Evolutionary conservation across 2,329 filamentous ascomycete species (phyloP).

Genomic region (Fusarium camptoceras): DNA sequence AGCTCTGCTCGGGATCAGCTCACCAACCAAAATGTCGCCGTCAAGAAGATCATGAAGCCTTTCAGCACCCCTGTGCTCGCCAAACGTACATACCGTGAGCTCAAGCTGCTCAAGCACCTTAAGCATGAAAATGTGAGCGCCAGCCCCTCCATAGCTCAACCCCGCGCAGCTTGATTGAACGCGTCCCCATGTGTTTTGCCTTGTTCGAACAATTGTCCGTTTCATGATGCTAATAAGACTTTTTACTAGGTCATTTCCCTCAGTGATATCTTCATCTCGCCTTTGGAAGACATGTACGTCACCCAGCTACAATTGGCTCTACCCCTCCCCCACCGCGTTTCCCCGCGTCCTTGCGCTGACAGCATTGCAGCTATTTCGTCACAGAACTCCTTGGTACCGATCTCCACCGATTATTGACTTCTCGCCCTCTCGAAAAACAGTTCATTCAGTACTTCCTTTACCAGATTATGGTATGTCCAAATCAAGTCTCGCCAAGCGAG

Average conservation of each 20-base stretch:
- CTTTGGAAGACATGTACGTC: conserved; percentile 94
- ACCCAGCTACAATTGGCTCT: conserved; percentile 21
- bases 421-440: conserved; percentile 96
- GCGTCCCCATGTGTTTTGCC: conserved; percentile 25
- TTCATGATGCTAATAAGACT: conserved; percentile 21
- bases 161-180: not conserved
- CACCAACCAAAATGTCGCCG: conserved; percentile 94
- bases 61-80: conserved; percentile 99
- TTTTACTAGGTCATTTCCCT: conserved; percentile 85
- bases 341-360: conserved; percentile 32
- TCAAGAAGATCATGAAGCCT: conserved; percentile 99
- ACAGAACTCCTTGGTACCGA: conserved; percentile 98
- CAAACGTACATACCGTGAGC: conserved; percentile 96
- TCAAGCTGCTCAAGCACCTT: conserved; percentile 97
- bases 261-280: conserved; percentile 99
- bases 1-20: conserved; percentile 98
- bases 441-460: conserved; percentile 99
- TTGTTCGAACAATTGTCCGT: conserved; percentile 16
- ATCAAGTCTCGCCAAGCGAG: not conserved
- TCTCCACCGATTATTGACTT: conserved; percentile 93
- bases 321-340: conserved; percentile 17
- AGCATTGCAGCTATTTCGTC: conserved; percentile 83
- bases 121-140: conserved; percentile 89
- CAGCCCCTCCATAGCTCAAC: conserved; percentile 12
- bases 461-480: conserved; percentile 85